These are phyloP conservation scores for Vitis riparia DNA, from an alignment of 164 flowering plant genomes.

Conservation along the genomic window DNA sequence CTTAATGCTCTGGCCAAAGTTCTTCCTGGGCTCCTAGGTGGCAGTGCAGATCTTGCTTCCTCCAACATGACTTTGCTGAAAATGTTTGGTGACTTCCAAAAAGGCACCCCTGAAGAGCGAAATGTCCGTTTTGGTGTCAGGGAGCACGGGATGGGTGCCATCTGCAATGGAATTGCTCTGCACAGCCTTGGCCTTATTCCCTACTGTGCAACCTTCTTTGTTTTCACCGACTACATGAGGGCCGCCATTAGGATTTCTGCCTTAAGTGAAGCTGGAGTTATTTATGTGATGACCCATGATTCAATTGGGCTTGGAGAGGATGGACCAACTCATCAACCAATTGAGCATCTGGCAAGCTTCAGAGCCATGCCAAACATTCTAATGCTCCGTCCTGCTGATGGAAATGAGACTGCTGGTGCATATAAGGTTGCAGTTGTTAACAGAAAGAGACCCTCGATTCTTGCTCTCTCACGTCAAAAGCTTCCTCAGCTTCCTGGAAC, in stretches of 20 bases:
- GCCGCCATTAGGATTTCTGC: conserved; percentile 95
- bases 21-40: conserved; percentile 93
- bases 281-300: conserved; percentile 98
- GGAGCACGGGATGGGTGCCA: conserved; percentile 96
- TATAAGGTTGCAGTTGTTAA: conserved; percentile 82
- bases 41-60: conserved; percentile 98
- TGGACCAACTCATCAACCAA: conserved; percentile 99
- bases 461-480: conserved; percentile 95
- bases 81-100: conserved; percentile 93
- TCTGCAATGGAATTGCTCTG: conserved; percentile 89
- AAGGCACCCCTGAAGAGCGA: conserved; percentile 90
- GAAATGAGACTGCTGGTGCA: conserved; percentile 95
- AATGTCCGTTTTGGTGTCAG: conserved; percentile 95
- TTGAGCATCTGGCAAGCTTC: conserved; percentile 97
- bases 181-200: conserved; percentile 92
- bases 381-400: conserved; percentile 98
- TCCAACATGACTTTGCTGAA: conserved; percentile 97
- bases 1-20: conserved; percentile 89
- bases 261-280: conserved; percentile 74
- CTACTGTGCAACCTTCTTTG: conserved; percentile 98
- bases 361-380: conserved; percentile 97
- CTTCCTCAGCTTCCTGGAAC: conserved; percentile 85
- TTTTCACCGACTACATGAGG: conserved; percentile 99
- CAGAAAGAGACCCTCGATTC: conserved; percentile 86
- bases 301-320: conserved; percentile 99